Evolutionary conservation across 202 grass and related monocot genomes (phyloP).

Genomic region (Thinopyrum obtusiflorum): DNA sequence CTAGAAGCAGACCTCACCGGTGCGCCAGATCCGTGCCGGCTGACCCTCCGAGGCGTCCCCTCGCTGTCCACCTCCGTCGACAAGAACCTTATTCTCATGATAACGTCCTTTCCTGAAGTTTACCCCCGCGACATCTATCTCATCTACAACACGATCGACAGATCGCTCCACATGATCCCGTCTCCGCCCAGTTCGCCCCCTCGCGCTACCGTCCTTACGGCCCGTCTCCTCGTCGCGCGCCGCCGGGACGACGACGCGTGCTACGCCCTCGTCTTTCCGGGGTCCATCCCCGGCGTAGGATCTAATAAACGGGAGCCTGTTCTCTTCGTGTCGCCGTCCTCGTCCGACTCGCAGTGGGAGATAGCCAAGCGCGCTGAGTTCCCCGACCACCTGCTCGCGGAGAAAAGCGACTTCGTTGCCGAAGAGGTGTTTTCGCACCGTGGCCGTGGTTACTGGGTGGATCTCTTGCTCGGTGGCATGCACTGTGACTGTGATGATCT

Average conservation of each 20-base stretch:
- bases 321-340: background rate
- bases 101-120: fast-evolving
- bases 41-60: background rate
- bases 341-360: background rate
- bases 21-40: background rate
- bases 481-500: background rate
- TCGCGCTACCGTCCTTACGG: background rate
- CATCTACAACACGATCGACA: background rate
- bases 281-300: background rate
- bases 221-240: background rate
- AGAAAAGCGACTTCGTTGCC: background rate
- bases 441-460: background rate
- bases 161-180: background rate
- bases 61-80: background rate
- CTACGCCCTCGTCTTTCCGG: background rate
- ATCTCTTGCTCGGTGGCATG: no score
- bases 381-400: background rate
- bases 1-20: background rate
- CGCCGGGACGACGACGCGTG: background rate
- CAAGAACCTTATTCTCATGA: background rate
- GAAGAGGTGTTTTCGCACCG: background rate
- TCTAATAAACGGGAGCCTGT: no score
- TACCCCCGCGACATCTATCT: background rate
- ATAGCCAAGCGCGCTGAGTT: background rate
- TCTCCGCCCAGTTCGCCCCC: no score